Evolutionary conservation across 225 moss, liverwort and hornwort genomes (phyloP).

Genomic region (Antitrichia curtipendula): DNA sequence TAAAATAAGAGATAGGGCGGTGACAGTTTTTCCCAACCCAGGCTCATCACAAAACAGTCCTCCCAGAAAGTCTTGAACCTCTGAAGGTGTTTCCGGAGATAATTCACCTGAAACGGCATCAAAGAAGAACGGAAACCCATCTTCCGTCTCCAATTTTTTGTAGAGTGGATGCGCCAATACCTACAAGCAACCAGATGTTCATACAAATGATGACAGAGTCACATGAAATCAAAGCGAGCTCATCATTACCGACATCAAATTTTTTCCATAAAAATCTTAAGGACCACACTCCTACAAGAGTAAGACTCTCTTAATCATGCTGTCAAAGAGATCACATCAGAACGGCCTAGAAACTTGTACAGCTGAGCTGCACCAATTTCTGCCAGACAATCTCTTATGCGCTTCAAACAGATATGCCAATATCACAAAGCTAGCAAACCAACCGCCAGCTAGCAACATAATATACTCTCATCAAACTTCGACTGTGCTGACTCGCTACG

Average conservation of each 20-base stretch:
- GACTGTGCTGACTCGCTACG: not conserved
- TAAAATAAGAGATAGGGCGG: conserved; percentile 80
- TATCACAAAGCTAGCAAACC: not conserved
- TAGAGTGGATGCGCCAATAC: conserved; percentile 48
- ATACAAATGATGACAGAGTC: not conserved
- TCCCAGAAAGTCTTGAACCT: conserved; percentile 66
- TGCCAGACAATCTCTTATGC: not conserved
- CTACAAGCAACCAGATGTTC: conserved; percentile 3
- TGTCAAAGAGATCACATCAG: not conserved
- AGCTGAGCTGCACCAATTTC: not conserved
- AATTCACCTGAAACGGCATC: conserved; percentile 75
- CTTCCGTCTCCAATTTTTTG: conserved; percentile 60
- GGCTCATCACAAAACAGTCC: conserved; percentile 98
- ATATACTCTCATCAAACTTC: not conserved
- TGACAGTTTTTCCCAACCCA: conserved; percentile 91
- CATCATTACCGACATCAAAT: not conserved
- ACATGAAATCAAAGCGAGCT: not conserved
- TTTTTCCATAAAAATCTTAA: not conserved
- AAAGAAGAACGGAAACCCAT: conserved; percentile 57
- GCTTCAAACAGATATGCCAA: not conserved
- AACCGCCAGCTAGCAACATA: not conserved
- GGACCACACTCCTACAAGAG: not conserved
- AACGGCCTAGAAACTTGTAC: not conserved
- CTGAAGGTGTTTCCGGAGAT: conserved; percentile 32
- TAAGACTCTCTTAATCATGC: not conserved